Percentiles rank a stretch among this genome's conserved stretches.
Conservation (phyloP, 1,284 basidiomycete genomes). For the Uromyces viciae-fabae region DNA sequence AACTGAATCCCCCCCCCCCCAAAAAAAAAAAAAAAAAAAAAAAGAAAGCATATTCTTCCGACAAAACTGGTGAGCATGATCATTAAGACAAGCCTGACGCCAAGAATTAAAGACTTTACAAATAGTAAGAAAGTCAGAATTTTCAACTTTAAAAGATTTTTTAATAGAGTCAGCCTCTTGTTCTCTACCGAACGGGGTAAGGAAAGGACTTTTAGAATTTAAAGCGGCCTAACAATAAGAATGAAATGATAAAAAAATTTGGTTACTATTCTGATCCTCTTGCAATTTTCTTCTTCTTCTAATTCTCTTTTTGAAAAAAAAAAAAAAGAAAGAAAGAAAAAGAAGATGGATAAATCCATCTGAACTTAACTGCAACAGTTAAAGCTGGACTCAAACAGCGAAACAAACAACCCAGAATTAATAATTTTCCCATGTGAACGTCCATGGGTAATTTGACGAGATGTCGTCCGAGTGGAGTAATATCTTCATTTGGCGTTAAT, state of each 20-base stretch:
- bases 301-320: not conserved
- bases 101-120: conserved; percentile 86
- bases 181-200: conserved; percentile 83
- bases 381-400: conserved; percentile 89
- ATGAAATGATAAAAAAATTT: conserved; percentile 44
- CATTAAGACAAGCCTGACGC: conserved; percentile 71
- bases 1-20: not conserved
- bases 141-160: conserved; percentile 72
- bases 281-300: not conserved
- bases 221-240: conserved; percentile 63
- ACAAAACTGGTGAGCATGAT: conserved; percentile 63
- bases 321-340: not conserved
- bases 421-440: conserved; percentile 91
- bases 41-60: conserved; percentile 78
- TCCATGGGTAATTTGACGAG: conserved; percentile 85
- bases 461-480: conserved; percentile 88
- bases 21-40: too few relatives aligned
- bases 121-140: conserved; percentile 93
- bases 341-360: too few relatives aligned
- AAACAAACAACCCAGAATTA: conserved; percentile 79
- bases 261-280: not conserved
- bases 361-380: conserved; percentile 70
- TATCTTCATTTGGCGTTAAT: conserved; percentile 78
- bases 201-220: conserved; percentile 88
- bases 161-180: conserved; percentile 82